These are phyloP conservation scores for Cotoneaster glaucophyllus DNA, from an alignment of 306 rosid species.

Conservation along the genomic window DNA sequence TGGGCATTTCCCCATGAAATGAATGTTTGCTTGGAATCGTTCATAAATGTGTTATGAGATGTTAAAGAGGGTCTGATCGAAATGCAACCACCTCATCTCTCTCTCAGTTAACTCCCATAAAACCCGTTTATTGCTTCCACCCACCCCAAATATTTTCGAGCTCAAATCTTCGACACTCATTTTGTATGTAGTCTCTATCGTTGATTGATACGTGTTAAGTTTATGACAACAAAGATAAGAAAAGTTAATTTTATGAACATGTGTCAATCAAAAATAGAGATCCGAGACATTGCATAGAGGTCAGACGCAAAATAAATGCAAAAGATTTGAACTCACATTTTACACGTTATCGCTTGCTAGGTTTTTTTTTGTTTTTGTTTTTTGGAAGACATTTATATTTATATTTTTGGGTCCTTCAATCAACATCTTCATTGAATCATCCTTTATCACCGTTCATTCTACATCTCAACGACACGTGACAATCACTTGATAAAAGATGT, in stretches of 20 bases:
- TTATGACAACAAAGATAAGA: too few relatives aligned
- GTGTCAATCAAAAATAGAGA: too few relatives aligned
- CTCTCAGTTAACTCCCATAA: slow-evolving; percentile 25
- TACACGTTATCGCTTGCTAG: slow-evolving; percentile 14
- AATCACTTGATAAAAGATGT: too few relatives aligned
- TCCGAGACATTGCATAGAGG: too few relatives aligned
- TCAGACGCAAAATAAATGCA: too few relatives aligned
- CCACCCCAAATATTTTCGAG: slow-evolving; percentile 18
- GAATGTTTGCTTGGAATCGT: slow-evolving; percentile 75
- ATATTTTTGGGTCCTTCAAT: background rate
- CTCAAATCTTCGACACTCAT: too few relatives aligned
- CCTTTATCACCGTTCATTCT: background rate
- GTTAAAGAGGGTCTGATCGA: slow-evolving; percentile 45
- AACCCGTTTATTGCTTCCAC: slow-evolving; percentile 55
- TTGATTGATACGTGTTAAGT: too few relatives aligned
- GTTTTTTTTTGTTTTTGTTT: background rate
- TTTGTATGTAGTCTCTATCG: too few relatives aligned
- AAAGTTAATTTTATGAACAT: too few relatives aligned
- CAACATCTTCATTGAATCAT: background rate
- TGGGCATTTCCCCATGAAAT: slow-evolving; percentile 52
- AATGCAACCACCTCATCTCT: slow-evolving; percentile 58
- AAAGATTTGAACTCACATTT: background rate
- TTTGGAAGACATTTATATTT: background rate
- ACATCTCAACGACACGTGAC: too few relatives aligned
- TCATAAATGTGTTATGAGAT: slow-evolving; percentile 30